Evolutionary conservation across 1,284 basidiomycete genomes (phyloP).

Genomic region (Cryptococcus depauperatus): DNA sequence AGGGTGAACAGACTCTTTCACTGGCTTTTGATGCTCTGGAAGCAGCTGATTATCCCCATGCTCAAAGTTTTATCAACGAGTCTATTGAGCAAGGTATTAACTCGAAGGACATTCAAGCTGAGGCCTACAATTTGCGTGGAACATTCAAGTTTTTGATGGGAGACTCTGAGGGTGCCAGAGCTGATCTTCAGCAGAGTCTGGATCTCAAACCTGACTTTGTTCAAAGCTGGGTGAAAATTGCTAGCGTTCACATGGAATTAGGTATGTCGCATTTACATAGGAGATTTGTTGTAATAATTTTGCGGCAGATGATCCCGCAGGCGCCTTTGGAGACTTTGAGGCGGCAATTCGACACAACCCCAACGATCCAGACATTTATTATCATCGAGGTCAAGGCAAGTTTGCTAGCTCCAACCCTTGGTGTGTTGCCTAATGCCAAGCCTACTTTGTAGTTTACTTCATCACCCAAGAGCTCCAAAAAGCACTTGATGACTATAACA

Average conservation of each 20-base stretch:
- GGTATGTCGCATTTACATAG: constrained; percentile 42
- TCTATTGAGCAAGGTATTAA: constrained; percentile 82
- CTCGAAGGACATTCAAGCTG: constrained; percentile 65
- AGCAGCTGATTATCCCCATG: constrained; percentile 79
- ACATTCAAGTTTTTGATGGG: constrained; percentile 96
- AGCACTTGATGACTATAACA: constrained; percentile 83
- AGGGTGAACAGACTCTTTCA: constrained; percentile 76
- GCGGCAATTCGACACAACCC: constrained; percentile 75
- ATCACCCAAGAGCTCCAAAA: constrained; percentile 84
- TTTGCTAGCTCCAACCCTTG: constrained; percentile 3
- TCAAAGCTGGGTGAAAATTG: constrained; percentile 94
- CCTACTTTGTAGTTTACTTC: constrained; percentile 78
- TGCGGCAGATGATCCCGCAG: constrained; percentile 52
- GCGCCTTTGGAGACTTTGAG: constrained; percentile 86
- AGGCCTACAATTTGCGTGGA: constrained; percentile 86
- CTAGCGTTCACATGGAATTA: constrained; percentile 95
- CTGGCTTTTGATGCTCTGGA: constrained; percentile 75
- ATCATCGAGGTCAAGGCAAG: constrained; percentile 92
- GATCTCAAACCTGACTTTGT: constrained; percentile 66
- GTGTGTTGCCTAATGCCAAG: neutral
- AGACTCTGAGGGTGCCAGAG: constrained; percentile 75
- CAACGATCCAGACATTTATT: constrained; percentile 92
- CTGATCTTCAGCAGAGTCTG: constrained; percentile 72
- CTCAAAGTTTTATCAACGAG: constrained; percentile 73
- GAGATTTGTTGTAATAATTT: neutral